phyloP scores from a whole-genome alignment of 1,284 basidiomycete species.

The Tremellales sp. region DNA sequence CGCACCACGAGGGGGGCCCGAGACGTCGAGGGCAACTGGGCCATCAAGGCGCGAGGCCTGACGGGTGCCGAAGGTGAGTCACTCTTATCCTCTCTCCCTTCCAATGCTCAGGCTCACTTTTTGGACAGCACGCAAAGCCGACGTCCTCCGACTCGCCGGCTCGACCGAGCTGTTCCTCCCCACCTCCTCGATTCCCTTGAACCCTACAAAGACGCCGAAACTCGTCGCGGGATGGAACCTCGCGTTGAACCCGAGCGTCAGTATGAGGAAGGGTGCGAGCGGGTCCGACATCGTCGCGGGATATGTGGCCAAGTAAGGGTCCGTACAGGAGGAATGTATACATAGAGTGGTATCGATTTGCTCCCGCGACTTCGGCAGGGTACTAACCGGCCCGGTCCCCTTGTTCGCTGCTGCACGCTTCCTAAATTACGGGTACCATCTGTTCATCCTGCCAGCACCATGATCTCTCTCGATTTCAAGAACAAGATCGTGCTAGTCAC shows the following conservation, averaged over 20 bases:
- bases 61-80: slow-evolving; percentile 17
- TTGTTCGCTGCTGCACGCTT: too few species aligned
- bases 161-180: slow-evolving; percentile 18
- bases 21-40: not conserved
- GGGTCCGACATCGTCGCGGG: not conserved
- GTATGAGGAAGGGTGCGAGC: slow-evolving; percentile 1
- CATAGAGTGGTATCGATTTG: too few species aligned
- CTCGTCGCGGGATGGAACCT: slow-evolving; percentile 8
- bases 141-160: slow-evolving; percentile 19
- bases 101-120: not conserved
- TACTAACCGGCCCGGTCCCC: too few species aligned
- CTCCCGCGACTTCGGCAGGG: too few species aligned
- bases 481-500: slow-evolving; percentile 36
- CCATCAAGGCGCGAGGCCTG: slow-evolving; percentile 23
- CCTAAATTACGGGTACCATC: too few species aligned
- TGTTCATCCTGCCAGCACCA: too few species aligned
- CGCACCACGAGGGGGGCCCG: not conserved
- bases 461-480: slow-evolving; percentile 29
- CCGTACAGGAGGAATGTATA: too few species aligned
- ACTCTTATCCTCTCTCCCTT: not conserved
- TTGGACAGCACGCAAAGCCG: slow-evolving; percentile 18
- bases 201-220: not conserved
- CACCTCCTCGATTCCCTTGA: slow-evolving; percentile 5
- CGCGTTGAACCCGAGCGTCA: slow-evolving; percentile 9
- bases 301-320: too few species aligned